Evolutionary conservation across 208 protist species (phyloP), one percentile per base, ranked within the genome.

Genomic region (Leishmania aethiopica): DNA sequence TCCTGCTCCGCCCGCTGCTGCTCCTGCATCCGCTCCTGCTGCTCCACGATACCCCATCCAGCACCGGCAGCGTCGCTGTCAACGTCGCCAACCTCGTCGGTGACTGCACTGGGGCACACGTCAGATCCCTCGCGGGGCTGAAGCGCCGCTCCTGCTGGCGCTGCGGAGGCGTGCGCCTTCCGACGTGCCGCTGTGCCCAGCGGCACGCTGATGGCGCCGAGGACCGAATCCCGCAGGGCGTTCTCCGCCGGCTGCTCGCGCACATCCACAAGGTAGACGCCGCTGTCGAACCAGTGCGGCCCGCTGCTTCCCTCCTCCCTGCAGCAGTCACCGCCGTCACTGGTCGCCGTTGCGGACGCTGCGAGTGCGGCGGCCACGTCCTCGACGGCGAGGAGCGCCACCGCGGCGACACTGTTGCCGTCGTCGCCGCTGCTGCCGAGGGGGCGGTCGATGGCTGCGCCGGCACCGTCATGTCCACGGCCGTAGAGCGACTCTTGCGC

Each of bases 241-340:
- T 32, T 70, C 73, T 37, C 22, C 13, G 79, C 11, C 17, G 53
- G 10, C 6, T 35, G 19, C 73, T 80, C 67, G 70, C 90, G 88
- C 17, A 94, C 59, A 70, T 95, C 90, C 3, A 95, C 82, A 28
- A 95, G 75, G 81, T 90, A 95, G 37, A 95, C 40, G 0, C 92
- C 92, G 2, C 79, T 74, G 66, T 85, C 60, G 10, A 71, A 76
- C 89, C 89, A 92, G 10, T 80, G 80, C 13, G 79, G 62, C 37
- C 17, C 37, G 64, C 25, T 13, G 32, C 55, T 2, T 10, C 28
- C 66, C 60, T 42, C 19, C 71, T 45, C 28, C 32, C 10, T 67
- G 40, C 5, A 35, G 35, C 37, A n/a, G 74, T 22, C 76, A 76
- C 19, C 35, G 47, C 73, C 35, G 17, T 8, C 22, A 55, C 32